Evolutionary conservation across 345 rosid species (phyloP), one percentile per base, ranked within the genome.

Genomic region (Capsella bursapastoris): DNA sequence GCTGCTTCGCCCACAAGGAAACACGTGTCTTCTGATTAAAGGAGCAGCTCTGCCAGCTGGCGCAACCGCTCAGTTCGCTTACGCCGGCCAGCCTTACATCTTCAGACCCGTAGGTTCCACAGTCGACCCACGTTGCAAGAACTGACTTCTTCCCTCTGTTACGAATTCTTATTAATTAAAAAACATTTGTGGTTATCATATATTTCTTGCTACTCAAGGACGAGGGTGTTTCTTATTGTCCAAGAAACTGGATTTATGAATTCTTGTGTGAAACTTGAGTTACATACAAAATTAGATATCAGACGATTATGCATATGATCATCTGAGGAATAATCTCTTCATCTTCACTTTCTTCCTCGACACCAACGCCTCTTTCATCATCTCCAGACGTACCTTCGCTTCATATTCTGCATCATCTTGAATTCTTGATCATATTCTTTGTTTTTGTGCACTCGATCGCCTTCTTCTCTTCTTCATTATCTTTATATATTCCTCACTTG

Each of bases 51-150:
- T 76, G 11, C 47, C 45, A 32, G 71, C 60, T 60, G 71, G 60
- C 5, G 37, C 8, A 2, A 44, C 58, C n/a, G 38, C 52, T 64
- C 3, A 37, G 8, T 76, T 64, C 71, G 25, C 25, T 47, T 70
- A 76, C 41, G 66, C 11, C 18, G 80, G 80, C 5, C 7, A 63
- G 29, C 75, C 60, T 64, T 76, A 76, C 71, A 45, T 76, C 44
- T 76, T 76, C 53, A 37, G 61, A 61, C 62, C 76, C 22, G 53
- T 41, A 6, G 32, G 52, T 51, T 72, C 69, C n/a, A 40, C 10
- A 2, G 69, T 72, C 68, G 68, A 62, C 34, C 76, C 76, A 27
- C 51, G 44, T 29, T 72, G 80, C 47, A 60, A 43, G 11, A 3
- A 51, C 4, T 67, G 49, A 49, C 58, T 29, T 57, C 6, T 59